Evolutionary conservation across 1,284 basidiomycete genomes (phyloP), one percentile per base, ranked within the genome.

Genomic region (Vanrija sp.): DNA sequence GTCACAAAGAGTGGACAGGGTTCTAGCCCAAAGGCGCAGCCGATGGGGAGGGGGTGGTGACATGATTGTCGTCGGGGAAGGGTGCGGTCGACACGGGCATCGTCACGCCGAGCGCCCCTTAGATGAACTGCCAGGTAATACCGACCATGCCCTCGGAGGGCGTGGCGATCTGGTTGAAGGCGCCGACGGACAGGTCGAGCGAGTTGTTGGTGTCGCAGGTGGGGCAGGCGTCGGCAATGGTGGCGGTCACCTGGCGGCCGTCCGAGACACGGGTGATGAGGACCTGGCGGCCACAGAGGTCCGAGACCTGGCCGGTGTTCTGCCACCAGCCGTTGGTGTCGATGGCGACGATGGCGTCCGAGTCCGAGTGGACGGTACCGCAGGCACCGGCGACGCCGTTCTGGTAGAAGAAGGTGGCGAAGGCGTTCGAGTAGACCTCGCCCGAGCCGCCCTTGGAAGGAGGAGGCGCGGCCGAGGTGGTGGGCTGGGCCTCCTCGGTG

Each of bases 171-270:
- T 40, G 44, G 19, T 19, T 18, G 82, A 96, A 96, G 25, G 89
- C 86, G 49, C 69, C 84, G n/a, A 72, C 61, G 14, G 89, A 91
- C 56, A 96, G 82, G 73, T 97, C 93, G 67, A 97, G 63, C 25
- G 85, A 86, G 72, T 86, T 79, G 38, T 52, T 50, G 55, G 61
- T 59, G 53, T 39, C 51, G 79, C 93, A 97, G 8, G 85, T 85
- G n/a, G 91, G 91, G 82, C 92, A 95, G 23, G 81, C 85, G 67
- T 94, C 91, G 57, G 82, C 86, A 64, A 93, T 80, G 21, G 79
- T 81, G 55, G 85, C 90, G 3, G 74, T 79, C 58, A 88, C 83
- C 18, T 72, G 74, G 72, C 83, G 80, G 61, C 81, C 79, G 74
- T 84, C 86, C 66, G 62, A 64, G 63, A 65, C 64, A 52, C 66